Conservation (phyloP, 257 asterid genomes). For the Ballota nigra region DNA sequence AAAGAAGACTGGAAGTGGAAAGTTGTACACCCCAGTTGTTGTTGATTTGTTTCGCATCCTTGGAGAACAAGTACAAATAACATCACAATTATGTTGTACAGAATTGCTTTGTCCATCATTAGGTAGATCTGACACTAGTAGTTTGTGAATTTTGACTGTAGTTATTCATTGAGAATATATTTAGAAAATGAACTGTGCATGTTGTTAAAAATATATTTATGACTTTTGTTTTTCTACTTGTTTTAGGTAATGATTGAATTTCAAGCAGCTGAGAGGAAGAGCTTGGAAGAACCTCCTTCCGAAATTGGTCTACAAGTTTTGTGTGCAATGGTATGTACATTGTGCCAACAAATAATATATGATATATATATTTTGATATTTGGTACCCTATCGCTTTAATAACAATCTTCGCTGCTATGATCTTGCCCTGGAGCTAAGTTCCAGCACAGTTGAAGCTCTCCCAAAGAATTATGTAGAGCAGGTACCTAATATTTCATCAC, state of each 20-base stretch:
- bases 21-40: conserved; percentile 95
- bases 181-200: background rate
- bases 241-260: conserved; percentile 90
- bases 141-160: background rate
- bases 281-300: conserved; percentile 91
- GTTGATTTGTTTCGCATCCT: conserved; percentile 97
- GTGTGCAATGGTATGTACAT: conserved; percentile 75
- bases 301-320: conserved; percentile 91
- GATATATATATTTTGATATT: background rate
- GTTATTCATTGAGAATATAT: too few relatives aligned
- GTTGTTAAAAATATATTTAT: background rate
- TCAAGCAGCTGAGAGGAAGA: conserved; percentile 88
- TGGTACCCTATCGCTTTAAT: conserved; percentile 37
- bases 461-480: conserved; percentile 95
- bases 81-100: conserved; percentile 92
- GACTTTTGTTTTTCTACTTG: conserved; percentile 10
- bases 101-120: conserved; percentile 90
- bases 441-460: conserved; percentile 94
- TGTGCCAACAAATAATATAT: conserved; percentile 4
- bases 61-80: conserved; percentile 96
- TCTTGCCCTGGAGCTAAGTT: conserved; percentile 92
- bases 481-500: conserved; percentile 41
- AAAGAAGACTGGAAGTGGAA: conserved; percentile 89
- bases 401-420: conserved; percentile 96
- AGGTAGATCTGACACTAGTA: conserved; percentile 44